These are phyloP conservation scores for Closterium sp. DNA, from an alignment of 139 green algal genomes.

Conservation along the genomic window DNA sequence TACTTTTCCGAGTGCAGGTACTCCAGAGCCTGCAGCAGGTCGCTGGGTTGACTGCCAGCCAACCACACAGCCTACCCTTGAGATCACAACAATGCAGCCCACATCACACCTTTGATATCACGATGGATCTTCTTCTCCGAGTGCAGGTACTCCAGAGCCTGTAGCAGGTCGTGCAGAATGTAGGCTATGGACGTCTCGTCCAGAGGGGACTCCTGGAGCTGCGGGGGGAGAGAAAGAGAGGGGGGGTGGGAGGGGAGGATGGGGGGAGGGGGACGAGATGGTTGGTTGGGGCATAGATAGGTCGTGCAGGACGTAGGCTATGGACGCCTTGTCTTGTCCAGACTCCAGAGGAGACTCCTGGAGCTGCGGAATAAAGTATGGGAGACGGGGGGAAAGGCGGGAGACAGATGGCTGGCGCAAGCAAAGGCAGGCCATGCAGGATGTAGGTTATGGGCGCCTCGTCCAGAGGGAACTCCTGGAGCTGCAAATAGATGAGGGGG, in stretches of 20 bases:
- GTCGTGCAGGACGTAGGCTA: constrained; percentile 64
- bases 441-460: constrained; percentile 67
- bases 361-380: neutral
- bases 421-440: too few relatives aligned
- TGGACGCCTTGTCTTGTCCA: constrained; percentile 68
- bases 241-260: too few relatives aligned
- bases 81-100: neutral
- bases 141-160: constrained; percentile 82
- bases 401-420: too few relatives aligned
- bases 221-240: too few relatives aligned
- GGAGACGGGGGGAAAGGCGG: constrained; percentile 31
- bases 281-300: too few relatives aligned
- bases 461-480: constrained; percentile 33
- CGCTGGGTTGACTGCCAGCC: neutral
- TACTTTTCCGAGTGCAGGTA: constrained; percentile 88
- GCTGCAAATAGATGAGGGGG: too few relatives aligned
- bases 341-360: constrained; percentile 14
- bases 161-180: constrained; percentile 63
- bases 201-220: constrained; percentile 27
- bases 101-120: constrained; percentile 83
- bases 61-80: neutral
- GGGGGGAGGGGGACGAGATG: too few relatives aligned
- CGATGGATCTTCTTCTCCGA: constrained; percentile 84
- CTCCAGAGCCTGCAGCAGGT: constrained; percentile 52
- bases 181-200: constrained; percentile 64